phyloP scores from a whole-genome alignment of 1,139 yeast species.

The Pneumocystis canis region DNA sequence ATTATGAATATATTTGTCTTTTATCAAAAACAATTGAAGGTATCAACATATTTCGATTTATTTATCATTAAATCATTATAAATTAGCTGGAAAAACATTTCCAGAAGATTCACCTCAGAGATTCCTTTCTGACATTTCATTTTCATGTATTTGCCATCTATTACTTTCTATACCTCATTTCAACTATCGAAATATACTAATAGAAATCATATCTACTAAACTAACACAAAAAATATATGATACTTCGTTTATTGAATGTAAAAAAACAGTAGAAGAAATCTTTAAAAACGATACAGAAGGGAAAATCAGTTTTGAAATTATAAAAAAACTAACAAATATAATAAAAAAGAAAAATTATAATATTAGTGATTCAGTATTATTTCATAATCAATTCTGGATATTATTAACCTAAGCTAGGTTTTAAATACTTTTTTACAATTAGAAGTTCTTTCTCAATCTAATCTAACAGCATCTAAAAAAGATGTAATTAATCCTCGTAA shows the following conservation, averaged over 20 bases:
- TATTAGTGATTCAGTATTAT: constrained; percentile 60
- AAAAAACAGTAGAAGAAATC: constrained; percentile 49
- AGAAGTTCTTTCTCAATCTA: constrained; percentile 35
- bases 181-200: constrained; percentile 61
- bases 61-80: neutral
- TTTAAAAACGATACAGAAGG: constrained; percentile 65
- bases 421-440: constrained; percentile 65
- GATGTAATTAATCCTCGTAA: constrained; percentile 77
- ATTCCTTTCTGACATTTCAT: constrained; percentile 42
- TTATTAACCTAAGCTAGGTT: constrained; percentile 54
- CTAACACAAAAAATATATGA: constrained; percentile 36
- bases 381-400: neutral
- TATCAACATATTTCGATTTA: neutral
- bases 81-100: constrained; percentile 18
- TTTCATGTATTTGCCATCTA: constrained; percentile 70
- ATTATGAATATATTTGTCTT: constrained; percentile 50
- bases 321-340: constrained; percentile 52
- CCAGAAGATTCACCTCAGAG: constrained; percentile 27
- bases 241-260: constrained; percentile 41
- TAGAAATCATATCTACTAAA: constrained; percentile 52
- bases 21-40: constrained; percentile 22
- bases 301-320: constrained; percentile 59
- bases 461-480: constrained; percentile 30
- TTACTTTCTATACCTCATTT: constrained; percentile 57
- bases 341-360: constrained; percentile 60